Percentiles rank a stretch among this genome's conserved stretches.
Conservation (phyloP, 2,329 filamentous ascomycete genomes). For the Colletotrichum liaoningense region DNA sequence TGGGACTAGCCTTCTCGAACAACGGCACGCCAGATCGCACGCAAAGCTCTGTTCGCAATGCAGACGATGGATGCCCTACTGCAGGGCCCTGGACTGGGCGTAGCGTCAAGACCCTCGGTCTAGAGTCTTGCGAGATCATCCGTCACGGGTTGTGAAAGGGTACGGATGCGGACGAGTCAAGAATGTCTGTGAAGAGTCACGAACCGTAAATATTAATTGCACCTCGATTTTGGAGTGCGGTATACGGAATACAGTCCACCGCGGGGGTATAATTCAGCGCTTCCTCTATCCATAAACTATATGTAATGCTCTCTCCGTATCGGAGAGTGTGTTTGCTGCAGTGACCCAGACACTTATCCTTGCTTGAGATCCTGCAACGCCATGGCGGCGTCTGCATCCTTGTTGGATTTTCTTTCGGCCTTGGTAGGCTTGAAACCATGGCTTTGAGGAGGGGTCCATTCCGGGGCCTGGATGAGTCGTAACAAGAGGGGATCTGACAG, state of each 20-base stretch:
- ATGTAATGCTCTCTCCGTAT: not conserved
- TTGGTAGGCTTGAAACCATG: not conserved
- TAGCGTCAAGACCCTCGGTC: not conserved
- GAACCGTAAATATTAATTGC: not conserved
- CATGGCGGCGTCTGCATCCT: conserved; percentile 14
- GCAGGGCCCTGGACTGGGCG: not conserved
- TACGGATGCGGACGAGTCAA: no score
- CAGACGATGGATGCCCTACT: not conserved
- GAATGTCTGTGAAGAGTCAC: not conserved
- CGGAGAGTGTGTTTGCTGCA: not conserved
- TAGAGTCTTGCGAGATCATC: not conserved
- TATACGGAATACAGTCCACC: not conserved
- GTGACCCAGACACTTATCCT: not conserved
- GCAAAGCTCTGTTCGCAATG: not conserved
- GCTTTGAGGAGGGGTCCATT: not conserved
- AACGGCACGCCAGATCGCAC: not conserved
- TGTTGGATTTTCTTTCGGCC: not conserved
- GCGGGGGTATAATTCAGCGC: conserved; percentile 23
- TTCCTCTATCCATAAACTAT: not conserved
- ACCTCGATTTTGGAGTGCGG: not conserved
- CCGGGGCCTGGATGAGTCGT: not conserved
- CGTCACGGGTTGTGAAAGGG: not conserved
- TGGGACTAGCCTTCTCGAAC: not conserved
- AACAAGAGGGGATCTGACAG: conserved; percentile 3
- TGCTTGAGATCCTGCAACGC: conserved; percentile 14